Conservation (phyloP, 306 rosid genomes). For the Mimosa pudica region DNA sequence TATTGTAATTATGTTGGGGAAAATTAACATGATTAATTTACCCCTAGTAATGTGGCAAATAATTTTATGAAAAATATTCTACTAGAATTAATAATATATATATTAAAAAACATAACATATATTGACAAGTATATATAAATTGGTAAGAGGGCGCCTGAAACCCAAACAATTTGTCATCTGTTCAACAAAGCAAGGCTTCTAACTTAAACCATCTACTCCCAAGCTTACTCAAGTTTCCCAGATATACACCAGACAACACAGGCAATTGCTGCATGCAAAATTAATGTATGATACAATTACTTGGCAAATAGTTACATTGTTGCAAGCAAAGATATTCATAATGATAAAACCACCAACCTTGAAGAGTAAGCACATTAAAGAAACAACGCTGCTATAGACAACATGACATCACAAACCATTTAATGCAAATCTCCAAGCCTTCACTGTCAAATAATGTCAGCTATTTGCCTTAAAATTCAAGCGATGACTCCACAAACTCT, state of each 20-base stretch:
- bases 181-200: slow-evolving; percentile 51
- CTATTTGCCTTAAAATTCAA: slow-evolving; percentile 56
- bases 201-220: slow-evolving; percentile 39
- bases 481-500: slow-evolving; percentile 40
- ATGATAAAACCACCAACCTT: slow-evolving; percentile 60
- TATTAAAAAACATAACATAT: too few species aligned
- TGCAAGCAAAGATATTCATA: slow-evolving; percentile 56
- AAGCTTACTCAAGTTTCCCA: slow-evolving; percentile 52
- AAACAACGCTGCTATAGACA: slow-evolving; percentile 67
- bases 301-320: slow-evolving; percentile 59
- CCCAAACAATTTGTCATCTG: slow-evolving; percentile 45
- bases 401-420: slow-evolving; percentile 57
- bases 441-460: slow-evolving; percentile 54
- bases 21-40: too few species aligned
- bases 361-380: slow-evolving; percentile 50
- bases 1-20: too few species aligned
- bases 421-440: slow-evolving; percentile 62
- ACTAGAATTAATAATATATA: too few species aligned
- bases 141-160: slow-evolving; percentile 28
- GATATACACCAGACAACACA: slow-evolving; percentile 47
- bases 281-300: slow-evolving; percentile 51
- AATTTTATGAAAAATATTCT: too few species aligned
- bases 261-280: slow-evolving; percentile 54
- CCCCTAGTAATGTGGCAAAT: too few species aligned
- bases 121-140: neutral